Evolutionary conservation across 2,329 filamentous ascomycete species (phyloP), one percentile per base, ranked within the genome.

Genomic region (Didymella exigua): DNA sequence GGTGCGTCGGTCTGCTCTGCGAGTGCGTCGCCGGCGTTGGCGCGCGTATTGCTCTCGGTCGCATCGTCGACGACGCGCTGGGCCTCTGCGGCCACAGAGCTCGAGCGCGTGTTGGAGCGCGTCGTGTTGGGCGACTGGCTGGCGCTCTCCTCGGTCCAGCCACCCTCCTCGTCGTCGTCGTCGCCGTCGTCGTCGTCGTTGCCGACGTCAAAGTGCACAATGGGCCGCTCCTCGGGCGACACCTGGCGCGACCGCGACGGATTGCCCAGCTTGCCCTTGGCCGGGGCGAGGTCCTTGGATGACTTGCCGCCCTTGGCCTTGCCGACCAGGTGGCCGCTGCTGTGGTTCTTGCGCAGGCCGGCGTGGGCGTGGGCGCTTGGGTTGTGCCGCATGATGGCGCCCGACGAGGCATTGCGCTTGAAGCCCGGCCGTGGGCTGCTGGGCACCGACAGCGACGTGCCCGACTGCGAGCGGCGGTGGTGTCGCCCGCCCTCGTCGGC

Each of bases 311-410:
- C 64, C 65, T 77, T 77, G 4, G 70, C 66, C 27, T 73, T 75
- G 18, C 68, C 70, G 29, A 76, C 69, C 45, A 81, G 71, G 54
- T 80, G 77, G 14, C 78, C 76, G 66, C 79, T 79, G 24, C 77
- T 79, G 54, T 76, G 70, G 57, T 77, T 78, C 62, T 75, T 76
- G 65, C 72, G 73, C 54, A 78, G 61, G 21, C 65, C 66, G 7
- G 66, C 62, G 36, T 74, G 69, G 13, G 67, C 66, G 38, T 76
- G 70, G 23, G 68, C 66, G 43, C 70, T 68, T 52, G 71, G 71
- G 29, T 62, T 58, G 30, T 58, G 65, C 42, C 72, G 65, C 65
- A 74, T 62, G 54, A 78, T 66, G 59, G 65, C 73, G 55, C 73
- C 69, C 23, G 74, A 72, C 26, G 75, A 77, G 16, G 74, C 72